These are phyloP conservation scores for Breviolum minutum DNA, from an alignment of 73 alveolate species.

Conservation along the genomic window DNA sequence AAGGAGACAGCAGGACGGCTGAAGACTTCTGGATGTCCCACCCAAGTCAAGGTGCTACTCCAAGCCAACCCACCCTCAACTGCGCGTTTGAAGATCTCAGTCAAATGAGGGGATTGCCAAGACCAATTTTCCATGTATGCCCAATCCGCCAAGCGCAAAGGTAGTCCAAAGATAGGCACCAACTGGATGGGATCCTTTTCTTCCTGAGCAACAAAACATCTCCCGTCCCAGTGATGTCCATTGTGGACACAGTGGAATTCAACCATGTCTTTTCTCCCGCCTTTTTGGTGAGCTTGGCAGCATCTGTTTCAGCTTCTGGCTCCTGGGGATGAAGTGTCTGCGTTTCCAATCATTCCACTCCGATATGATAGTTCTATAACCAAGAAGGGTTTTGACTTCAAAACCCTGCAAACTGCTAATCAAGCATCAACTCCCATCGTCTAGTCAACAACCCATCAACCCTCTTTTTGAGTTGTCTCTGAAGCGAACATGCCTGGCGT, in stretches of 20 bases:
- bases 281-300: conserved; percentile 61
- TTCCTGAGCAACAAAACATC: neutral
- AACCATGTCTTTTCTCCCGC: neutral
- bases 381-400: too few relatives aligned
- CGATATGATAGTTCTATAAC: too few relatives aligned
- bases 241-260: too few relatives aligned
- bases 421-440: neutral
- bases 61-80: conserved; percentile 37
- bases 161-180: conserved; percentile 48
- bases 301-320: neutral
- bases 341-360: too few relatives aligned
- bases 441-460: neutral
- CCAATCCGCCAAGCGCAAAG: conserved; percentile 80
- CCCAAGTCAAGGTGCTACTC: conserved; percentile 67
- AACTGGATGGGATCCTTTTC: conserved; percentile 52
- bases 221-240: neutral
- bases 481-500: too few relatives aligned
- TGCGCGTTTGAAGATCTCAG: conserved; percentile 61
- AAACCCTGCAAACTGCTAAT: too few relatives aligned
- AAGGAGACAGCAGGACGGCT: conserved; percentile 62
- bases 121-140: conserved; percentile 47
- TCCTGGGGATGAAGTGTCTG: neutral
- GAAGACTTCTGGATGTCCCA: conserved; percentile 76
- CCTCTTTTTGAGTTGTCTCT: too few relatives aligned
- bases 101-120: conserved; percentile 24